Base-by-base conservation (phyloP, 2,329 filamentous ascomycete species). In the Penicillium sp. region DNA sequence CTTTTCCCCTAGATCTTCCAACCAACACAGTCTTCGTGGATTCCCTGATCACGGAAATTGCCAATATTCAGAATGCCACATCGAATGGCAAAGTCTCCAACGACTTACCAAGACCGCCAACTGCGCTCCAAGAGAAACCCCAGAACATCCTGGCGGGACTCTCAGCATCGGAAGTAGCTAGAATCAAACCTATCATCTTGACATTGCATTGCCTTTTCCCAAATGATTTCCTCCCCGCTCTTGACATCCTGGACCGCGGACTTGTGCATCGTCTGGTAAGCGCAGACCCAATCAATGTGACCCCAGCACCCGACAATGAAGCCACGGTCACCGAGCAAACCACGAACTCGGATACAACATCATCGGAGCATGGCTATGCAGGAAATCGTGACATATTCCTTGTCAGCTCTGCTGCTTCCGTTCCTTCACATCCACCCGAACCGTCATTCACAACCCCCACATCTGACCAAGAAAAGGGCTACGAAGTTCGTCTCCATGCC, bases 151-250 rank as follows among this genome's bases (percentile, higher is more conserved):
- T 62, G 25, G 50, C 59, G 18, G 35, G 50, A 12, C 48, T 59
- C 8, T 35, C 57, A 27, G 32, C 44, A 25, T 23, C 45, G 26
- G 39, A 52, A 30, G 33, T 56, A 6, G 35, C 59, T 30, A 48
- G 55, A 42, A 41, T 61, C 32, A 75, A 74, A 50, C 71, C 76
- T 32, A 66, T 84, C 11, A 69, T 95, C n/a, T 69, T 87, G 1
- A 87, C 85, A 0, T 75, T 95, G 0, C 89, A 95, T 65, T 84
- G 87, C 22, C 68, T 95, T 10, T 93, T 93, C 56, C 88, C 88
- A 0, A 77, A 79, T 46, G 76, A 87, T 37, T 68, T 95, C 2
- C 79, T 95, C 1, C 85, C 87, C 2, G 87, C 90, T 0, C 73
- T 98, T 2, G 89, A 96, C 61, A 73, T 96, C 0, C 73, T 98